phyloP scores from a whole-genome alignment of 768 basidiomycete species.

The Coprinellus aureogranulatus region DNA sequence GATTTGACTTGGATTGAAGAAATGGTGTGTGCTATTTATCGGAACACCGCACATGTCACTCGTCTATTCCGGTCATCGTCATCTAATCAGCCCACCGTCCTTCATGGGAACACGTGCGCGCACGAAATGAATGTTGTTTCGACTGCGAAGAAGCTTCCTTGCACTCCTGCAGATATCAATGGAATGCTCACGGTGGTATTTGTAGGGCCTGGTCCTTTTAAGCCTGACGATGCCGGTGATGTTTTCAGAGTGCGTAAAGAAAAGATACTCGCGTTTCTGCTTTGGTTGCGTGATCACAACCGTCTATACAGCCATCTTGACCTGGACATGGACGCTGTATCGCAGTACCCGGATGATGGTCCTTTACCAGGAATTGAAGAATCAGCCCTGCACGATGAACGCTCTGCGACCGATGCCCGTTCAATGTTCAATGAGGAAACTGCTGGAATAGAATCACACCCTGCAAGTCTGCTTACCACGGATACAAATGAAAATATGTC shows the following conservation, averaged over 20 bases:
- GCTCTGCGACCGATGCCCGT: not conserved
- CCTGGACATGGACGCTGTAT: not conserved
- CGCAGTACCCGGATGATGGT: not conserved
- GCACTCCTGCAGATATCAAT: slow-evolving; percentile 22
- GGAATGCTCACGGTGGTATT: slow-evolving; percentile 27
- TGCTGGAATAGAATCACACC: slow-evolving; percentile 24
- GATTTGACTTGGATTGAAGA: slow-evolving; percentile 30
- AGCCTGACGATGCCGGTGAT: slow-evolving; percentile 9
- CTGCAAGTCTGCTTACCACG: not conserved
- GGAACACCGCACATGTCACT: slow-evolving; percentile 25
- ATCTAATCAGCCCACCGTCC: slow-evolving; percentile 17
- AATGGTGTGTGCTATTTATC: slow-evolving; percentile 25
- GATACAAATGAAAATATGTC: not conserved
- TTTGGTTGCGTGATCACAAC: not conserved
- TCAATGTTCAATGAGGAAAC: slow-evolving; percentile 23
- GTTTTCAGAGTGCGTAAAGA: slow-evolving; percentile 17
- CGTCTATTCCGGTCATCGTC: slow-evolving; percentile 23
- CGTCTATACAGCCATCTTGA: not conserved
- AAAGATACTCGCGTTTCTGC: not conserved
- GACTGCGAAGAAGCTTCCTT: slow-evolving; percentile 23
- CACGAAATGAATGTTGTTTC: slow-evolving; percentile 31
- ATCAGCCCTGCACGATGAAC: slow-evolving; percentile 19
- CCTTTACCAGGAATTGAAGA: not conserved
- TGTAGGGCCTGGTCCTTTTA: slow-evolving; percentile 22
- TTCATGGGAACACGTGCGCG: slow-evolving; percentile 34